Percentiles rank a stretch among this genome's conserved stretches.
Conservation (phyloP, 2,329 filamentous ascomycete genomes). For the Fusarium domesticum region DNA sequence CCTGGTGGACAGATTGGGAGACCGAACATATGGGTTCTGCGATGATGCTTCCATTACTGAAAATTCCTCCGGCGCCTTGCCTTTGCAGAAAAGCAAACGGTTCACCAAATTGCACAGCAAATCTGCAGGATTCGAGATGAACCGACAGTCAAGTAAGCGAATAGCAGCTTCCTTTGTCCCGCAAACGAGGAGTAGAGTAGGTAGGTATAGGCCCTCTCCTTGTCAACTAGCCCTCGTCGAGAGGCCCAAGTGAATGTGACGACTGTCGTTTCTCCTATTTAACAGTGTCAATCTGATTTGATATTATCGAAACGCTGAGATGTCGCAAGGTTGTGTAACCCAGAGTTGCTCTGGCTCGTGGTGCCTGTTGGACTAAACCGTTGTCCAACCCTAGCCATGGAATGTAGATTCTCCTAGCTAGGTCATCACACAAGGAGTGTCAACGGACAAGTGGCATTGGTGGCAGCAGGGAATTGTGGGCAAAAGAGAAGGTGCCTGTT, state of each 20-base stretch:
- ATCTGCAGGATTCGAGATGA: no score
- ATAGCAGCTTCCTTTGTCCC: no score
- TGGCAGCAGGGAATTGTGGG: no score
- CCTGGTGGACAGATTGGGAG: slow-evolving; percentile 58
- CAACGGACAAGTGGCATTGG: slow-evolving; percentile 8
- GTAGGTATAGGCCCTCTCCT: no score
- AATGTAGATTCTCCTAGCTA: slow-evolving; percentile 12
- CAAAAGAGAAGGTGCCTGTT: slow-evolving; percentile 6
- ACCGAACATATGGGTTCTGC: slow-evolving; percentile 58
- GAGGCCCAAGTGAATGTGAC: background rate
- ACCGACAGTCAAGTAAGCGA: no score
- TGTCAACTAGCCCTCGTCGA: no score
- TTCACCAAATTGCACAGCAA: no score
- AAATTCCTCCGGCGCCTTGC: slow-evolving; percentile 15
- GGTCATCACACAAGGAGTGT: slow-evolving; percentile 15
- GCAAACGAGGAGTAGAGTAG: no score
- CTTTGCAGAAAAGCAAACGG: slow-evolving; percentile 13
- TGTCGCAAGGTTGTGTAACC: slow-evolving; percentile 24
- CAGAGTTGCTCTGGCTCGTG: slow-evolving; percentile 18
- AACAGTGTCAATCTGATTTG: slow-evolving; percentile 17
- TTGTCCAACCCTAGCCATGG: slow-evolving; percentile 20
- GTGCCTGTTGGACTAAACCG: slow-evolving; percentile 15
- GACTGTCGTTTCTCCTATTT: slow-evolving; percentile 9
- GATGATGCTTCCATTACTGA: slow-evolving; percentile 49
- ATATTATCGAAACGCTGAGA: slow-evolving; percentile 16